These are phyloP conservation scores for Camellia sinensis DNA, from an alignment of 148 eudicot genomes.

Conservation along the genomic window DNA sequence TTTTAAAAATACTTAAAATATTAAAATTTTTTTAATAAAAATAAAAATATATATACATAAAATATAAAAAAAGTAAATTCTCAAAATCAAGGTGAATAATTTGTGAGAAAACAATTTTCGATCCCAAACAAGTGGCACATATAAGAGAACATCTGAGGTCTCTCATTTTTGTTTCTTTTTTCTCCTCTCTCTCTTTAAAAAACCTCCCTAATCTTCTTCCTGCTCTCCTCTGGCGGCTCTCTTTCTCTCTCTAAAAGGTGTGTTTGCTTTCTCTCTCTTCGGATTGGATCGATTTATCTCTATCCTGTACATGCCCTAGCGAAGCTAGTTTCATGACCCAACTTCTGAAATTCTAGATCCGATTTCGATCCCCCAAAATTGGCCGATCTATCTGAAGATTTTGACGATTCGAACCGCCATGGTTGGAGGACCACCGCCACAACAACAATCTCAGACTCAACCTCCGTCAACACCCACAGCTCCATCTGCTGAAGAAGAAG, in stretches of 20 bases:
- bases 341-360: neutral
- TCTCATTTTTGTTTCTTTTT: too few relatives aligned
- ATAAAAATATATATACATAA: too few relatives aligned
- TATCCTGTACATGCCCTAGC: neutral
- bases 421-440: slow-evolving; percentile 15
- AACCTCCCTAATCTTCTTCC: too few relatives aligned
- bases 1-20: too few relatives aligned
- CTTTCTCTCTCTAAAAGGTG: slow-evolving; percentile 10
- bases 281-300: slow-evolving; percentile 11
- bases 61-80: too few relatives aligned
- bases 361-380: neutral
- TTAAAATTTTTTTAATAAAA: too few relatives aligned
- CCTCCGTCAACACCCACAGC: neutral
- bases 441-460: neutral
- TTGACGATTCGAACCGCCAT: neutral
- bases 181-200: too few relatives aligned
- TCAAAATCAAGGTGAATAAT: too few relatives aligned
- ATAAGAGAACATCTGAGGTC: too few relatives aligned
- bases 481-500: slow-evolving; percentile 58
- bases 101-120: too few relatives aligned
- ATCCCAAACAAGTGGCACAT: too few relatives aligned
- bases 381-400: slow-evolving; percentile 14
- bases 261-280: neutral
- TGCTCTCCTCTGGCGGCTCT: neutral
- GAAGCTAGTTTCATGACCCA: neutral